Percentiles rank a stretch among this genome's conserved stretches.
These are phyloP conservation scores for Sporopachydermia cereana DNA, from an alignment of 1,139 yeast species.

Conservation along the genomic window DNA sequence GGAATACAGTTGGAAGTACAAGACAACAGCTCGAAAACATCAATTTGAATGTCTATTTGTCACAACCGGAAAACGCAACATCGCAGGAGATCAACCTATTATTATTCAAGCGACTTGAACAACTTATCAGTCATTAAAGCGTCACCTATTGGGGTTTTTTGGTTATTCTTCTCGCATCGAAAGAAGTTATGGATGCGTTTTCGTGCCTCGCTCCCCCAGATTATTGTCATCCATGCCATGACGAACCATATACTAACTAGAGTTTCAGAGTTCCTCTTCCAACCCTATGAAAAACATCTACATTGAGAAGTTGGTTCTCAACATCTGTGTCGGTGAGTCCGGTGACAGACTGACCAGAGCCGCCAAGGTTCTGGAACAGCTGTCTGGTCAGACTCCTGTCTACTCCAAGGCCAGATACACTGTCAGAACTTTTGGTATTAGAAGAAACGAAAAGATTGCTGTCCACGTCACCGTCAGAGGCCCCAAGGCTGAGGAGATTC, in stretches of 20 bases:
- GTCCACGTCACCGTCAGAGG: constrained; percentile 99
- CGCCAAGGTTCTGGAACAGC: constrained; percentile 98
- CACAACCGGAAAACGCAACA: no score
- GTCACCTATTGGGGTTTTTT: no score
- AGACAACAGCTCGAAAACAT: no score
- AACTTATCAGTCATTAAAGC: no score
- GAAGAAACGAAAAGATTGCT: constrained; percentile 99
- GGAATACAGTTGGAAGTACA: no score
- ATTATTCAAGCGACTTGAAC: no score
- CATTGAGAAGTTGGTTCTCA: constrained; percentile 98
- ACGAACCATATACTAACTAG: constrained; percentile 11
- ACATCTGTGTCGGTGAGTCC: constrained; percentile 99
- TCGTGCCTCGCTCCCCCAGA: no score
- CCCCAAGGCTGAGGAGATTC: constrained; percentile 98
- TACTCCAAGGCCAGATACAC: constrained; percentile 99
- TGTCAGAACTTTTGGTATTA: constrained; percentile 99
- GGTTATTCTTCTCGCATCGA: no score
- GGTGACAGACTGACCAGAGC: constrained; percentile 99
- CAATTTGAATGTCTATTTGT: no score
- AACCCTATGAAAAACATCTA: constrained; percentile 97
- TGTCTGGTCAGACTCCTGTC: constrained; percentile 99
- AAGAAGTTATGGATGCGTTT: no score
- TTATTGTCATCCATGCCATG: no score
- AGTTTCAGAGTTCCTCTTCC: constrained; percentile 18
- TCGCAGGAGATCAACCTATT: no score